These are phyloP conservation scores for Chromosphaera perkinsii DNA, from an alignment of 208 protist species.

Conservation along the genomic window DNA sequence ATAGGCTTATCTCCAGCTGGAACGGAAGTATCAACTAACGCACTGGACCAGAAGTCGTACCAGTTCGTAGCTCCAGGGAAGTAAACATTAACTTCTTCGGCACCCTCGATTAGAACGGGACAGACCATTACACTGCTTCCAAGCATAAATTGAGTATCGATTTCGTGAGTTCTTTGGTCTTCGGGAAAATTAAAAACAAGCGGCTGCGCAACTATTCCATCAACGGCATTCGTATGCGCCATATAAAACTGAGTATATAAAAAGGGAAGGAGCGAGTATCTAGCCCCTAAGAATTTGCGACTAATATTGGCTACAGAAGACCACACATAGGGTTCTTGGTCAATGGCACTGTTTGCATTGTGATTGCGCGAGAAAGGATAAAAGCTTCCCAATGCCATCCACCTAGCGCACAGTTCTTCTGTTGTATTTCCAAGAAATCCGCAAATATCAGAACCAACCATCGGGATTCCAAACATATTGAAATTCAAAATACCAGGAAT, in stretches of 20 bases:
- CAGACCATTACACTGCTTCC: too few species aligned
- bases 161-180: too few species aligned
- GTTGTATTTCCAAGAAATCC: conserved; percentile 68
- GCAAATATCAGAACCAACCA: conserved; percentile 78
- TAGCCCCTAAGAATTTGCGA: conserved; percentile 7
- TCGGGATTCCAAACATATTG: conserved; percentile 70
- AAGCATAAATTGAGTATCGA: too few species aligned
- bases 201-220: too few species aligned
- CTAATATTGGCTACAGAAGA: conserved; percentile 12
- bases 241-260: conserved; percentile 34
- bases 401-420: conserved; percentile 69
- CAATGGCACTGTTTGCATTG: conserved; percentile 42
- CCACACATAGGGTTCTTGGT: conserved; percentile 64
- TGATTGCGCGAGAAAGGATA: conserved; percentile 77
- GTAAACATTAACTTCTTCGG: too few species aligned
- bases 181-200: too few species aligned
- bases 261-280: conserved; percentile 21
- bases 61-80: too few species aligned
- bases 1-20: too few species aligned
- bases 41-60: too few species aligned
- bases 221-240: conserved; percentile 3
- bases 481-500: conserved; percentile 71
- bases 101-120: too few species aligned
- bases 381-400: conserved; percentile 70
- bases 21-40: too few species aligned